Percentiles rank a stretch among this genome's conserved stretches.
phyloP scores from a whole-genome alignment of 2,329 filamentous ascomycete genomes.

The Fusarium continuum region DNA sequence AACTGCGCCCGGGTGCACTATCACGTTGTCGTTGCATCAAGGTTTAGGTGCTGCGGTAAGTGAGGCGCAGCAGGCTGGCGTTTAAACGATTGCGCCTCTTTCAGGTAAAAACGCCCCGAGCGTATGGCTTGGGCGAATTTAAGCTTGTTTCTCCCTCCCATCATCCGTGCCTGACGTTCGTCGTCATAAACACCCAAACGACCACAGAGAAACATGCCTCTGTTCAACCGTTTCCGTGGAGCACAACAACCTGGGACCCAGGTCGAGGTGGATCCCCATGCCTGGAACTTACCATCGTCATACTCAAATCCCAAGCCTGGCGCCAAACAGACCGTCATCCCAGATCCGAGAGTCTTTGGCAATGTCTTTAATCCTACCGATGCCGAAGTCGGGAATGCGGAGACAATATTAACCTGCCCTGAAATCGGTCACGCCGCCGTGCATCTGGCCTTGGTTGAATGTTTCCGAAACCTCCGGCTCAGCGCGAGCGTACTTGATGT shows the following conservation, averaged over 20 bases:
- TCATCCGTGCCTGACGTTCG: too few relatives aligned
- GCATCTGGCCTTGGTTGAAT: conserved; percentile 23
- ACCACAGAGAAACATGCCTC: too few relatives aligned
- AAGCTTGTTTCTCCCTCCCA: background rate
- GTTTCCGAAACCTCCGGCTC: conserved; percentile 13
- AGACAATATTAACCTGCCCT: conserved; percentile 5
- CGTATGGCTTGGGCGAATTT: too few relatives aligned
- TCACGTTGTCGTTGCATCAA: too few relatives aligned
- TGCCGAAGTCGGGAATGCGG: background rate
- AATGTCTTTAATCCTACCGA: conserved; percentile 14
- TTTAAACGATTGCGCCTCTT: too few relatives aligned
- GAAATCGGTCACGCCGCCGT: conserved; percentile 27
- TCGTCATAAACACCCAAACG: too few relatives aligned
- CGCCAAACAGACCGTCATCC: conserved; percentile 8
- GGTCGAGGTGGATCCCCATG: conserved; percentile 11
- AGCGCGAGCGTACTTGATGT: conserved; percentile 13
- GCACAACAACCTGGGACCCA: conserved; percentile 7
- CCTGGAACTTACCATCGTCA: conserved; percentile 18
- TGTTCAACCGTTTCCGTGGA: conserved; percentile 12
- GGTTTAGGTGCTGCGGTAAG: too few relatives aligned
- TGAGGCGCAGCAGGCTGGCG: too few relatives aligned
- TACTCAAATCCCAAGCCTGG: conserved; percentile 10
- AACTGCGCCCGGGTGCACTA: too few relatives aligned
- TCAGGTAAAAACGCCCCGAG: too few relatives aligned
- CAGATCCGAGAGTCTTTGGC: conserved; percentile 4